These are phyloP conservation scores for Aspergillus olivimuriae DNA, from an alignment of 495 filamentous ascomycete genomes.

Conservation along the genomic window DNA sequence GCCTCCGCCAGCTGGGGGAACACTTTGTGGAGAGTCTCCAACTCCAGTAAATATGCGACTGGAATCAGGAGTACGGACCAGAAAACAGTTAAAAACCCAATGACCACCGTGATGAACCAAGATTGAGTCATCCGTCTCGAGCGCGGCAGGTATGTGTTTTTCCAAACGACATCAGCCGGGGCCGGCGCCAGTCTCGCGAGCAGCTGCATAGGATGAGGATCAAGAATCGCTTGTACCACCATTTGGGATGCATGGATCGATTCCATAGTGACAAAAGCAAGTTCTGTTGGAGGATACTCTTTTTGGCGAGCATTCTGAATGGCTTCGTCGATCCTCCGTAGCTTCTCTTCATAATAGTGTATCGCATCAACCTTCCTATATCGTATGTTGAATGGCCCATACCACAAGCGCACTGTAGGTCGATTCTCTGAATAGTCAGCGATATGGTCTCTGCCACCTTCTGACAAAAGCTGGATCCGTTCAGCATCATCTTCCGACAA, in stretches of 20 bases:
- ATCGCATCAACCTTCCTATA: conserved; percentile 79
- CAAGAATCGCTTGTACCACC: conserved; percentile 87
- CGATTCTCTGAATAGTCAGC: conserved; percentile 43
- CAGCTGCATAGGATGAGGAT: conserved; percentile 80
- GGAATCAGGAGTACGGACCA: conserved; percentile 84
- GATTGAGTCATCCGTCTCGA: conserved; percentile 64
- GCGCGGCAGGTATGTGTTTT: conserved; percentile 82
- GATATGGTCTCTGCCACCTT: conserved; percentile 27
- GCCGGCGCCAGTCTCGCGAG: conserved; percentile 79
- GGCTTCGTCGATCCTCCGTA: conserved; percentile 74
- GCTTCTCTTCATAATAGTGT: conserved; percentile 83
- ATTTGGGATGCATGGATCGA: conserved; percentile 90
- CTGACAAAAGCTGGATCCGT: conserved; percentile 47
- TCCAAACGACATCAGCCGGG: conserved; percentile 86
- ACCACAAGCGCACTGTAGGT: conserved; percentile 70
- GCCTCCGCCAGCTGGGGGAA: conserved; percentile 62
- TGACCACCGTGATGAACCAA: conserved; percentile 76
- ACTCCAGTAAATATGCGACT: conserved; percentile 68
- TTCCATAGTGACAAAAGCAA: conserved; percentile 96
- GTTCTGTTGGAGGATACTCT: conserved; percentile 67
- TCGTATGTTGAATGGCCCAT: conserved; percentile 67
- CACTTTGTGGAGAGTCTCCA: conserved; percentile 68
- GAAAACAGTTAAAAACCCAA: conserved; percentile 75
- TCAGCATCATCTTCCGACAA: conserved; percentile 40
- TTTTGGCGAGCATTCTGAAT: conserved; percentile 66